These are phyloP conservation scores for Arabidopsis hybrid DNA, from an alignment of 441 rosid genomes.

Conservation along the genomic window DNA sequence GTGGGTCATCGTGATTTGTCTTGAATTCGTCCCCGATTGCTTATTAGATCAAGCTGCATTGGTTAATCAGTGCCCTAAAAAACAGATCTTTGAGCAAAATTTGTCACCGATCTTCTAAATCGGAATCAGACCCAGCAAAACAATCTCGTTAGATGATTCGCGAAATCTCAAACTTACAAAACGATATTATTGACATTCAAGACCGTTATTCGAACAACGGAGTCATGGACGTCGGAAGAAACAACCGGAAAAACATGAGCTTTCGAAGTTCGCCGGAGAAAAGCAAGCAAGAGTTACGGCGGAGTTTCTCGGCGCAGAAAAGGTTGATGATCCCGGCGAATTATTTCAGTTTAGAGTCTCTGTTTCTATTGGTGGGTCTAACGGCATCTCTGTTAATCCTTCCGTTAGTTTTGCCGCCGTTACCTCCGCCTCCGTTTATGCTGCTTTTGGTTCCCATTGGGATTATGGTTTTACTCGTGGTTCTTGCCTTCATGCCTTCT, in stretches of 20 bases:
- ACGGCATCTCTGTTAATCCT: conserved; percentile 81
- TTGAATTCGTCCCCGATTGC: neutral
- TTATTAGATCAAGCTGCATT: conserved; percentile 37
- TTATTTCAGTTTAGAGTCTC: conserved; percentile 74
- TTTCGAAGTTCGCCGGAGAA: conserved; percentile 26
- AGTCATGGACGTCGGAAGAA: conserved; percentile 54
- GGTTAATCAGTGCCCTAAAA: neutral
- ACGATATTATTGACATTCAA: conserved; percentile 44
- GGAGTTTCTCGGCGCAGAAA: conserved; percentile 51
- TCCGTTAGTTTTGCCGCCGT: conserved; percentile 82
- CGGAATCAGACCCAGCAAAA: neutral
- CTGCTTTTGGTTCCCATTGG: conserved; percentile 81
- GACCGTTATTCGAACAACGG: conserved; percentile 40
- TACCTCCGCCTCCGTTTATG: conserved; percentile 95
- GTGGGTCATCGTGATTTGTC: conserved; percentile 6
- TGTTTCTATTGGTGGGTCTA: conserved; percentile 63
- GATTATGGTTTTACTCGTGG: conserved; percentile 69
- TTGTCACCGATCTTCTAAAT: neutral
- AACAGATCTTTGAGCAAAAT: conserved; percentile 2
- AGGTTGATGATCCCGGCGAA: conserved; percentile 55
- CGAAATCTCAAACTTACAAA: conserved; percentile 35
- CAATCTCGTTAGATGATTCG: conserved; percentile 47
- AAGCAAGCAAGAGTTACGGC: conserved; percentile 31
- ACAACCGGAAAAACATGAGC: conserved; percentile 28
- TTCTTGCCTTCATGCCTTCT: conserved; percentile 83